phyloP scores from a whole-genome alignment of 495 filamentous ascomycete species.

The Penicillium antarcticum region DNA sequence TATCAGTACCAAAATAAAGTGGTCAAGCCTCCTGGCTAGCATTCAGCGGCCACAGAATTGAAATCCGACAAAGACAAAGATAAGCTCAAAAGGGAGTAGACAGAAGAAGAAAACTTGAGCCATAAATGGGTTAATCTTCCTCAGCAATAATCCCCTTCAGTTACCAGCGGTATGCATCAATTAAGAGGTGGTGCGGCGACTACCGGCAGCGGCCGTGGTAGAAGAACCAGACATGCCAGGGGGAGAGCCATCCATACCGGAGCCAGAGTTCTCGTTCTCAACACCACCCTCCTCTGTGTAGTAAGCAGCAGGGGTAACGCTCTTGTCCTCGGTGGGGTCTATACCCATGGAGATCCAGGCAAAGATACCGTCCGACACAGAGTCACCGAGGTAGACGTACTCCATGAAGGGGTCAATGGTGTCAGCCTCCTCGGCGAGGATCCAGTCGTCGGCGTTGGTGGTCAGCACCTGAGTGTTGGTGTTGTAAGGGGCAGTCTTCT shows the following conservation, averaged over 20 bases:
- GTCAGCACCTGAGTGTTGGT: constrained; percentile 50
- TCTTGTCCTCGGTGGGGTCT: constrained; percentile 20
- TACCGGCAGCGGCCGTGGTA: background rate
- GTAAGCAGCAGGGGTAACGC: constrained; percentile 30
- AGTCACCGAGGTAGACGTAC: constrained; percentile 39
- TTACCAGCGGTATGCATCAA: too few relatives aligned
- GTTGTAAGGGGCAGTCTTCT: constrained; percentile 50
- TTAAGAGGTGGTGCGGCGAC: too few relatives aligned
- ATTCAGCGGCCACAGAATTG: too few relatives aligned
- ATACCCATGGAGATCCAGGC: constrained; percentile 35
- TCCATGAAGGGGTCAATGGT: constrained; percentile 55
- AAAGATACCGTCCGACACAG: constrained; percentile 27
- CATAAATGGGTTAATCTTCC: too few relatives aligned
- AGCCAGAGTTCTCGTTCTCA: constrained; percentile 29
- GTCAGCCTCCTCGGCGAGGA: constrained; percentile 43
- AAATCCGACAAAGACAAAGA: too few relatives aligned
- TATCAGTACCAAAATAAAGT: too few relatives aligned
- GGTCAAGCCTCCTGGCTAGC: too few relatives aligned
- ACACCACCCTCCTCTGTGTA: constrained; percentile 33
- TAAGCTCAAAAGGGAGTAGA: too few relatives aligned
- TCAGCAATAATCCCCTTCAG: too few relatives aligned
- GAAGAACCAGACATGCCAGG: constrained; percentile 1
- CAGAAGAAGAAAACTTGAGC: too few relatives aligned
- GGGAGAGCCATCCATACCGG: constrained; percentile 8
- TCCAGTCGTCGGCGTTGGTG: constrained; percentile 51